These are phyloP conservation scores for Pleurozium schreberi DNA, from an alignment of 225 moss, liverwort and hornwort species.

Conservation along the genomic window DNA sequence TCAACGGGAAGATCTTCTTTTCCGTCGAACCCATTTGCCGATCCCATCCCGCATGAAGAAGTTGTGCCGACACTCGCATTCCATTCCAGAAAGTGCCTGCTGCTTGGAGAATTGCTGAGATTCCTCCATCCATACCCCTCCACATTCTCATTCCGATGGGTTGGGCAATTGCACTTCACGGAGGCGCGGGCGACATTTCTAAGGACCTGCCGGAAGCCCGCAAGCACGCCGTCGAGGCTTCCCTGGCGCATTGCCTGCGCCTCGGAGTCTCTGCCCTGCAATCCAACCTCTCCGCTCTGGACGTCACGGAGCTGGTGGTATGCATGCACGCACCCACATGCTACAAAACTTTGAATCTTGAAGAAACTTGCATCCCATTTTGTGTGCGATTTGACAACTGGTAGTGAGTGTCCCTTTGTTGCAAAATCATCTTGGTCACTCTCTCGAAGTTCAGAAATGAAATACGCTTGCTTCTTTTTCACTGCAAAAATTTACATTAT, in stretches of 20 bases:
- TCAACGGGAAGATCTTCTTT: neutral
- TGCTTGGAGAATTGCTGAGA: neutral
- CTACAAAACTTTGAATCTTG: too few species aligned
- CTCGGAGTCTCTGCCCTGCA: slow-evolving; percentile 49
- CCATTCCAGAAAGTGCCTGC: too few species aligned
- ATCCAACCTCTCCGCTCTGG: slow-evolving; percentile 43
- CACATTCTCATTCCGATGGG: slow-evolving; percentile 5
- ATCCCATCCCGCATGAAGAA: neutral
- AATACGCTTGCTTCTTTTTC: neutral
- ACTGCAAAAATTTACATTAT: neutral
- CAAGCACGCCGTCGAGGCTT: slow-evolving; percentile 32
- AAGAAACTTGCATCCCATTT: neutral
- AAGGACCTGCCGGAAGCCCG: slow-evolving; percentile 31
- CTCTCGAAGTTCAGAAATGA: too few species aligned
- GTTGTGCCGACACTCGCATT: neutral
- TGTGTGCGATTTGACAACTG: neutral
- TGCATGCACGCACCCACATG: neutral
- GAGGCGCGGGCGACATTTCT: slow-evolving; percentile 76
- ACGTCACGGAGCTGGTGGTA: slow-evolving; percentile 86
- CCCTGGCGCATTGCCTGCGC: slow-evolving; percentile 45
- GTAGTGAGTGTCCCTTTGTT: neutral
- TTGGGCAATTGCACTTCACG: slow-evolving; percentile 87
- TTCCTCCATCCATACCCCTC: neutral
- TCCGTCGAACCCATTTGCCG: neutral
- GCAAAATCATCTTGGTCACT: neutral